phyloP scores from a whole-genome alignment of 345 rosid genomes.

The Eucalyptus coolabah region DNA sequence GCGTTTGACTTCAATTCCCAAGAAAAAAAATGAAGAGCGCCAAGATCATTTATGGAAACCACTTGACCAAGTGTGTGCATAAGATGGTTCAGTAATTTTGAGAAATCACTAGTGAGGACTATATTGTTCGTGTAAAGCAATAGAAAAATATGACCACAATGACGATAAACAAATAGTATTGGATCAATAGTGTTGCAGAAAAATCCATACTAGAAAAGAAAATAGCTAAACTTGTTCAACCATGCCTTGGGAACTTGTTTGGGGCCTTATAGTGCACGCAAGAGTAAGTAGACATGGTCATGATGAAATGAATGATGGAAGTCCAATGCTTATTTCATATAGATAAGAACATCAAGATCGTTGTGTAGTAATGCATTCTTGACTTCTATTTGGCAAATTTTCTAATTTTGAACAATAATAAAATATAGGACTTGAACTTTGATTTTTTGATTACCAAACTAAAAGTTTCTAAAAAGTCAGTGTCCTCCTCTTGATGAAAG shows the following conservation, averaged over 20 bases:
- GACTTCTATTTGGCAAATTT: background rate
- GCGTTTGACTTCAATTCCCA: background rate
- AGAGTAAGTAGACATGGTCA: background rate
- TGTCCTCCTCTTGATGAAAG: fast-evolving
- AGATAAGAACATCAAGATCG: background rate
- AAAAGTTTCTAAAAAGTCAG: background rate
- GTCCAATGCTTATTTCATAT: fast-evolving
- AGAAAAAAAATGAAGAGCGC: background rate
- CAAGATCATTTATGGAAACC: background rate
- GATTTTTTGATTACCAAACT: fast-evolving
- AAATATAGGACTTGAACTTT: fast-evolving
- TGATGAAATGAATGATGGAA: fast-evolving
- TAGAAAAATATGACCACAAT: background rate
- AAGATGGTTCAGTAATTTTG: too few species aligned
- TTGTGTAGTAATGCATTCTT: background rate
- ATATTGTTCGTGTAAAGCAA: too few species aligned
- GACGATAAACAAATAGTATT: background rate
- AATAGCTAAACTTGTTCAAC: too few species aligned
- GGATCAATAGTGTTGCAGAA: fast-evolving
- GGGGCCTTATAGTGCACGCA: background rate
- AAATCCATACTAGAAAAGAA: background rate
- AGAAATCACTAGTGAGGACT: too few species aligned
- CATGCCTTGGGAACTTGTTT: background rate
- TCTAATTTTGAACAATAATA: too few species aligned
- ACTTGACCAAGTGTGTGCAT: background rate